Evolutionary conservation across 805 yeast genomes (phyloP).

Genomic region (Wickerhamomyces queroliae): DNA sequence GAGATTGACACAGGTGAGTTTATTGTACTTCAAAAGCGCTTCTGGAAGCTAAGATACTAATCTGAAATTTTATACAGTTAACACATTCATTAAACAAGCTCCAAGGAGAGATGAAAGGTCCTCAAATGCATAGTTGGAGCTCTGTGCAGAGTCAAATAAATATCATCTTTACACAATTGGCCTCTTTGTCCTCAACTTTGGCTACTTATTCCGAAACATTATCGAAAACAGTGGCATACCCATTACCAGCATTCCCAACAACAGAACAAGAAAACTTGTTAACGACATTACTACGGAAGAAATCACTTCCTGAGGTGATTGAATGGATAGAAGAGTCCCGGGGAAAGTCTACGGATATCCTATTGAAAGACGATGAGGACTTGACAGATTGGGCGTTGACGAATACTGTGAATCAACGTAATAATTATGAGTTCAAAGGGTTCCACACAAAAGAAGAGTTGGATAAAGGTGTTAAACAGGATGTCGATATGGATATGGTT

Average conservation of each 20-base stretch:
- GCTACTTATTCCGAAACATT: constrained; percentile 55
- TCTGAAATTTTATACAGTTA: constrained; percentile 27
- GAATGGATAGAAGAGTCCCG: constrained; percentile 65
- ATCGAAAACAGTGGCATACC: constrained; percentile 70
- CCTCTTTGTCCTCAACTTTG: constrained; percentile 67
- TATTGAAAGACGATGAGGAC: constrained; percentile 47
- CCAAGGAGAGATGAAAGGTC: constrained; percentile 44
- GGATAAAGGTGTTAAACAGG: constrained; percentile 15
- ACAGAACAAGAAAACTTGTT: constrained; percentile 77
- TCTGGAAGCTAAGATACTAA: constrained; percentile 16
- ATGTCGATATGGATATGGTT: constrained; percentile 6
- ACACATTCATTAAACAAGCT: constrained; percentile 56
- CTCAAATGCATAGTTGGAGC: constrained; percentile 47
- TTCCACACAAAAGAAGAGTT: constrained; percentile 47
- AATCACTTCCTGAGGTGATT: constrained; percentile 84
- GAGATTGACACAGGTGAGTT: constrained; percentile 46
- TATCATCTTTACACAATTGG: constrained; percentile 76
- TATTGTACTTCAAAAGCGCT: not conserved
- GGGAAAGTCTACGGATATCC: constrained; percentile 19
- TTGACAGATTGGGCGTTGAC: constrained; percentile 65
- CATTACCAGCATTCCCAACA: constrained; percentile 80
- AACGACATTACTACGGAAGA: constrained; percentile 81
- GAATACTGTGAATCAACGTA: constrained; percentile 45
- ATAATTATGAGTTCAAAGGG: constrained; percentile 58
- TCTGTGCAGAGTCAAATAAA: constrained; percentile 80